Evolutionary conservation across 1,139 yeast species (phyloP).

Genomic region (Saccharomyces hybrid): DNA sequence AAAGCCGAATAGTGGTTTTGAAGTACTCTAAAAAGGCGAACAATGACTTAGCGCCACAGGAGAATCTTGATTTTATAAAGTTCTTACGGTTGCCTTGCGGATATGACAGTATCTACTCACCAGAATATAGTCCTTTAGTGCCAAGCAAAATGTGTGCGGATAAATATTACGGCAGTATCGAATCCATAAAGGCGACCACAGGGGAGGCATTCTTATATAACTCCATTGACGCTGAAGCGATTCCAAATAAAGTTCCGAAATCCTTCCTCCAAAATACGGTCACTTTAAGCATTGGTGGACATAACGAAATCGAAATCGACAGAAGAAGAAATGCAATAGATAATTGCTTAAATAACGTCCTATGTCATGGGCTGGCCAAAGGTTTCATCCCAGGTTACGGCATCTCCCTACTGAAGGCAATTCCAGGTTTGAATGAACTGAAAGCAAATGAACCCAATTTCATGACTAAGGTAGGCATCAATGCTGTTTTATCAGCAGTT

Average conservation of each 20-base stretch:
- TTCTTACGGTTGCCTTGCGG: constrained; percentile 27
- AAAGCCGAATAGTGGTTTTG: constrained; percentile 18
- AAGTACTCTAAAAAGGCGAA: constrained; percentile 21
- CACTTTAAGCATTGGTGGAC: constrained; percentile 28
- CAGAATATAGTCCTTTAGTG: constrained; percentile 21
- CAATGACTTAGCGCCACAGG: constrained; percentile 16
- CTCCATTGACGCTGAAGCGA: constrained; percentile 7
- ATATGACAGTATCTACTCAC: constrained; percentile 24
- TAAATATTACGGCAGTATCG: constrained; percentile 25
- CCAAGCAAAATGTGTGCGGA: constrained; percentile 27
- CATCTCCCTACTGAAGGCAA: constrained; percentile 20
- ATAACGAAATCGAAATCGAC: constrained; percentile 26
- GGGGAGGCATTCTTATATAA: constrained; percentile 31
- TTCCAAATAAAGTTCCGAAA: constrained; percentile 8
- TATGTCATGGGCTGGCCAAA: constrained; percentile 23
- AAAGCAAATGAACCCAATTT: constrained; percentile 1
- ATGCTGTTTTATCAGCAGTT: constrained; percentile 13
- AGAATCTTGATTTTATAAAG: constrained; percentile 20
- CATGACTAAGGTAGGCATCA: constrained; percentile 10
- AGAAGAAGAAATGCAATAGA: constrained; percentile 24
- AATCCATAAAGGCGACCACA: constrained; percentile 28
- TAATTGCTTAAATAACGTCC: constrained; percentile 21
- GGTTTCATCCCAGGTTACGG: constrained; percentile 28
- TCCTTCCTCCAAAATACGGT: constrained; percentile 20
- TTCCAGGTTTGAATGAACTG: constrained; percentile 9